Evolutionary conservation across 352 stramenopile genomes (phyloP), one percentile per base, ranked within the genome.

Genomic region (Globisporangium alternatum): DNA sequence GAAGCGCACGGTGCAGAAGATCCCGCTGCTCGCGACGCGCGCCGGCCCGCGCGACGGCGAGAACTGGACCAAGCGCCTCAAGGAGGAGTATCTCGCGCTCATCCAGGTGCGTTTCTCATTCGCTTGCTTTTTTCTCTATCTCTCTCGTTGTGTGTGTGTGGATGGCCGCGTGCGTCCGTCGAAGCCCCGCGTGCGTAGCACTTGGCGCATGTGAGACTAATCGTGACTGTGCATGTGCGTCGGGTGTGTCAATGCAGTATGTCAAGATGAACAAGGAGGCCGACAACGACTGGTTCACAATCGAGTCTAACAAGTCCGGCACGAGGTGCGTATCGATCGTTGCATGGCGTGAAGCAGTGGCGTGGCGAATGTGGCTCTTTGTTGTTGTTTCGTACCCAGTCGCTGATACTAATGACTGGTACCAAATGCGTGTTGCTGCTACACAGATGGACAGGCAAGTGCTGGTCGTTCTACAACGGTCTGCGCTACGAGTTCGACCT

Each of bases 231-330:
- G 13, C 19, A 10, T 63, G 19, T 61, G 31, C 3, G 15, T 65
- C 48, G 62, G 28, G 3, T 51, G 2, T 58, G 13, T 3, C 21
- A 17, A 10, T 49, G 15, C 52, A 93, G 76, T 94, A 93, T 70
- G 86, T 96, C 52, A 91, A 92, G 62, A 88, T 89, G 72, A 96
- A 96, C 78, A 96, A 96, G 68, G 88, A 87, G 58, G 81, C 81
- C 21, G 88, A 95, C 75, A 93, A 93, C 64, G 88, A 96, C 72
- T 96, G 88, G 88, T 96, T 96, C 66, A 91, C 81, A 37, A 95
- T 96, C 66, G 81, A 87, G 51, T 89, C 84, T 31, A 93, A 96
- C 70, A 89, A 93, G 68, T 69, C 78, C 9, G 87, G 88, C 54
- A 96, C 86, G 4, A 70, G 81, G 71, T 89, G 63, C 7, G 64